Base-by-base conservation (phyloP, 2,329 filamentous ascomycete genomes). In the Albophoma yamanashiensis region DNA sequence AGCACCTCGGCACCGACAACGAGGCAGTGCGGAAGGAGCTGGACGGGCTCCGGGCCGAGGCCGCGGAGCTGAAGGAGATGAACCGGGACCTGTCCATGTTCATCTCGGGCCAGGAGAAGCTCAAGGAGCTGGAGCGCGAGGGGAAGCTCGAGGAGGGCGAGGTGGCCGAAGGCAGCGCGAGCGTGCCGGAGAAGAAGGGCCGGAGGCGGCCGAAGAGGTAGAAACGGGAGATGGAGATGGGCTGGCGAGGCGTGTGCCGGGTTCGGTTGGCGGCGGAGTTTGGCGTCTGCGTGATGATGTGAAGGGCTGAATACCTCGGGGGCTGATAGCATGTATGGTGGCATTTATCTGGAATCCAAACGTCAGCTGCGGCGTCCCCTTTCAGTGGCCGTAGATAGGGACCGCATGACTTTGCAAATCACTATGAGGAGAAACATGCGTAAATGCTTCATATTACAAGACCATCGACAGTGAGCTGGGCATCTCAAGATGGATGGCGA, bases 31-130 rank as follows among this genome's bases (percentile, higher is more conserved):
- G 82, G 50, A 78, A 78, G 61, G 81, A 88, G 70, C 73, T 87
- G 1, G 78, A 78, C 34, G 78, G 78, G 47, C 73, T 89, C 4
- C 82, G 82, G 66, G 69, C 67, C 17, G 84, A 91, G 72, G 88
- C 89, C 65, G 80, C 77, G 45, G 91, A 96, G 65, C 75, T 96
- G 52, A 84, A 86, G 64, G 92, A 96, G 71, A 89, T 92, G 80
- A 96, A 96, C 70, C 83, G 89, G 17, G 93, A 97, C 71, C 71
- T 97, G 70, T 86, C 81, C 57, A 92, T 96, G 81, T 96, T 93
- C 69, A 93, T 97, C 62, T 89, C 86, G 25, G 89, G 90, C 0
- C 85, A 89, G 72, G 86, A 94, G 74, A 93, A 91, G 74, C 74
- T 97, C 66, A 87, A 83, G 75, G 82, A 87, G 72, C 75, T 92